Percentiles rank a stretch among this genome's conserved stretches.
These are phyloP conservation scores for Fraxinus sp. DNA, from an alignment of 305 asterid species.

Conservation along the genomic window DNA sequence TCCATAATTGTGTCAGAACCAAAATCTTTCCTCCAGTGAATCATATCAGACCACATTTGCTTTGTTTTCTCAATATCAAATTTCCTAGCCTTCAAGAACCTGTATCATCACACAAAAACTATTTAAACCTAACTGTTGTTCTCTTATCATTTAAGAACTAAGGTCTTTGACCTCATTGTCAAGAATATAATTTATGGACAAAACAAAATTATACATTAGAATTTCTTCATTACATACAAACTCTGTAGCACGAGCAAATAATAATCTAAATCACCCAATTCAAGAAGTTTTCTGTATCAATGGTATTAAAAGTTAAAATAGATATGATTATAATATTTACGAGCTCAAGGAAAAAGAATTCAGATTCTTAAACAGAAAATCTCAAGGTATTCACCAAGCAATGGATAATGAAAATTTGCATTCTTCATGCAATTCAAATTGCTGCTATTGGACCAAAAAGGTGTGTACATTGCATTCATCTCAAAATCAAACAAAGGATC, in stretches of 20 bases:
- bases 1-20: conserved; percentile 71
- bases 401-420: background rate
- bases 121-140: background rate
- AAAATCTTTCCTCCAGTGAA: conserved; percentile 92
- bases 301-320: background rate
- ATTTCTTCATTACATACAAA: background rate
- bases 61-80: conserved; percentile 81
- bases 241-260: background rate
- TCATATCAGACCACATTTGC: conserved; percentile 97
- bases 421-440: background rate
- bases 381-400: background rate
- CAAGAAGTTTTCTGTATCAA: background rate
- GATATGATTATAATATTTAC: background rate
- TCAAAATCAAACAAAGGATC: background rate
- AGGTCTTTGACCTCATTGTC: background rate
- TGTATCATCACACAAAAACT: conserved; percentile 23
- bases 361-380: background rate
- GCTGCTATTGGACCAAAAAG: background rate
- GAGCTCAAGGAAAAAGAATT: background rate
- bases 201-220: background rate
- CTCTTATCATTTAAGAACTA: background rate
- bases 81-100: conserved; percentile 89
- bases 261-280: background rate
- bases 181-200: background rate
- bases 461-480: background rate